Conservation (phyloP, 768 basidiomycete species). For the Russula abietina region DNA sequence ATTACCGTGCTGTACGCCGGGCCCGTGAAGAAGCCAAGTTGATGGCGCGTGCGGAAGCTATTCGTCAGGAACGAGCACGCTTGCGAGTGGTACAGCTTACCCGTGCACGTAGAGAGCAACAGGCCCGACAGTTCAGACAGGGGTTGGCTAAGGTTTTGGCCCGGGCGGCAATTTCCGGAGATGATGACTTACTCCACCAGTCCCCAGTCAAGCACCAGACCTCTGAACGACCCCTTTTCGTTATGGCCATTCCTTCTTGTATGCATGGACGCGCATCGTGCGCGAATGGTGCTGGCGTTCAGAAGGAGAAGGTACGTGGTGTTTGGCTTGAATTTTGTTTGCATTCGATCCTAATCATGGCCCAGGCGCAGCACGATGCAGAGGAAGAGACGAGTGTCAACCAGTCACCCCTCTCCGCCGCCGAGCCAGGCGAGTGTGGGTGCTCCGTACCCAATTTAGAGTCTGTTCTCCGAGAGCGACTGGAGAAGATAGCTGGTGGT, state of each 20-base stretch:
- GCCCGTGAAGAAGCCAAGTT: conserved; percentile 1
- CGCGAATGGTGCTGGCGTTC: not conserved
- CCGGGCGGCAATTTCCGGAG: not conserved
- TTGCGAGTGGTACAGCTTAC: not conserved
- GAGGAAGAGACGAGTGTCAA: not conserved
- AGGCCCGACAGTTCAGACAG: not conserved
- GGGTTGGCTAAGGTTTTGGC: not conserved
- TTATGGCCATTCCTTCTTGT: too few relatives aligned
- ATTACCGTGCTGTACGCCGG: conserved; percentile 8
- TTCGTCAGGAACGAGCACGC: conserved; percentile 3
- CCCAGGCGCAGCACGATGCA: not conserved
- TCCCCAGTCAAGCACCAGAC: not conserved
- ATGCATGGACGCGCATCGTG: not conserved
- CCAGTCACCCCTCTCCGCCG: not conserved
- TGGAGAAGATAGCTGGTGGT: not conserved
- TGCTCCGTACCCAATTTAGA: not conserved
- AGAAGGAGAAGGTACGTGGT: not conserved
- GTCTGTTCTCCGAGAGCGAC: not conserved
- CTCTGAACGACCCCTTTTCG: not conserved
- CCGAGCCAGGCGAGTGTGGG: not conserved
- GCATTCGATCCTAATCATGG: not conserved
- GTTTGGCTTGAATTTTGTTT: not conserved
- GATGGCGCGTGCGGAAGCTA: conserved; percentile 3
- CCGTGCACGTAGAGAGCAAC: not conserved
- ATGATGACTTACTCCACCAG: not conserved